Percentiles rank a stretch among this genome's conserved stretches.
Conservation (phyloP, 768 basidiomycete genomes). For the Trametes gibbosa region DNA sequence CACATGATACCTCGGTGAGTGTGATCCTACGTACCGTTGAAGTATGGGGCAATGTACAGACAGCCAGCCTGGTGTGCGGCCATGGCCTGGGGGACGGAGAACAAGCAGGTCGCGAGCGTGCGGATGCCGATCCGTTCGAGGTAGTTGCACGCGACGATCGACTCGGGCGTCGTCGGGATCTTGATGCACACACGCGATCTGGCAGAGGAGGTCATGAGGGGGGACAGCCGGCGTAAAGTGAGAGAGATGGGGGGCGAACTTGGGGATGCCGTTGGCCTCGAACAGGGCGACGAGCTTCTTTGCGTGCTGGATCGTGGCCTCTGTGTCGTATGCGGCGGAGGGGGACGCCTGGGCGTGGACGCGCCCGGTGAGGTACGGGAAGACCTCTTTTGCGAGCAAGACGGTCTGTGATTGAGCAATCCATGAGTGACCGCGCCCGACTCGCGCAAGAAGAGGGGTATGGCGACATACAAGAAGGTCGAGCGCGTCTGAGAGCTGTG, state of each 20-base stretch:
- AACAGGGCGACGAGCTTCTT: constrained; percentile 40
- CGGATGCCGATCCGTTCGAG: constrained; percentile 46
- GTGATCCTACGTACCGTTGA: constrained; percentile 40
- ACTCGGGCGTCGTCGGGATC: constrained; percentile 54
- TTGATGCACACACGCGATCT: constrained; percentile 56
- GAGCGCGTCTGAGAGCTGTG: constrained; percentile 34
- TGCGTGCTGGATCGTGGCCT: constrained; percentile 43
- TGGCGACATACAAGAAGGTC: constrained; percentile 37
- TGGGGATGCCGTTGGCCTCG: constrained; percentile 41
- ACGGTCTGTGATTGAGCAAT: constrained; percentile 35
- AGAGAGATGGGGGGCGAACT: constrained; percentile 22
- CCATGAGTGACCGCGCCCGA: neutral
- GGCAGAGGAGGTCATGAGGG: neutral
- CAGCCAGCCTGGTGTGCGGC: constrained; percentile 54
- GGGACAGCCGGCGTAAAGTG: neutral
- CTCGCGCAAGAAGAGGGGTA: neutral
- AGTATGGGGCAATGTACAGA: constrained; percentile 53
- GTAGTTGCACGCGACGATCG: constrained; percentile 46
- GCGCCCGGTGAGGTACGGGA: constrained; percentile 40
- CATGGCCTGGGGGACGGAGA: constrained; percentile 53
- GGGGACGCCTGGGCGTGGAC: constrained; percentile 47
- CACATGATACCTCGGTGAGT: neutral
- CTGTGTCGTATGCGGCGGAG: constrained; percentile 38
- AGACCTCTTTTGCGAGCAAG: constrained; percentile 42
- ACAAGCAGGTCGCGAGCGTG: constrained; percentile 54